Conservation (phyloP, 495 filamentous ascomycete species). For the Letharia lupina region DNA sequence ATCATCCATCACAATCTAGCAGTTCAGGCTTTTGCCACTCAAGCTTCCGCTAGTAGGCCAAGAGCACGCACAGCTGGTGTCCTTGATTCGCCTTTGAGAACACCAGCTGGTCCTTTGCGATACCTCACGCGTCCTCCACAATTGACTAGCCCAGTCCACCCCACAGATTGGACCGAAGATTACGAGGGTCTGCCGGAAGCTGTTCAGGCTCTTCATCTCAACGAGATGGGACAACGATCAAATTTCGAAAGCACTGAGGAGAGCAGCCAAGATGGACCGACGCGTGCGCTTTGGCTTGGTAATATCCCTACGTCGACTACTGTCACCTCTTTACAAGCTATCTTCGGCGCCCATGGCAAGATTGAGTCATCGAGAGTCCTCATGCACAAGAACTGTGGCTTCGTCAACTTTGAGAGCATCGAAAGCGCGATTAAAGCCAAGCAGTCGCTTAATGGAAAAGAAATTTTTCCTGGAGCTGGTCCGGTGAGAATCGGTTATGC, state of each 20-base stretch:
- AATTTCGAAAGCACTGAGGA: slow-evolving; percentile 50
- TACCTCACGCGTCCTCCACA: slow-evolving; percentile 23
- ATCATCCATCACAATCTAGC: slow-evolving; percentile 90
- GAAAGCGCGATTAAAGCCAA: slow-evolving; percentile 87
- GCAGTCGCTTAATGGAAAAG: slow-evolving; percentile 81
- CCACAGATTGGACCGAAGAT: slow-evolving; percentile 36
- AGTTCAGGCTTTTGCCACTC: slow-evolving; percentile 81
- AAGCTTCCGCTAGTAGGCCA: slow-evolving; percentile 72
- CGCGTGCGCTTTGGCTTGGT: slow-evolving; percentile 90
- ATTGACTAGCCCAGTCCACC: slow-evolving; percentile 15
- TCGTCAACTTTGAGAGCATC: slow-evolving; percentile 89
- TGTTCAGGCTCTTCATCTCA: slow-evolving; percentile 69
- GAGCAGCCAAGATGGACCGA: slow-evolving; percentile 77
- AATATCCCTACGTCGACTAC: slow-evolving; percentile 98
- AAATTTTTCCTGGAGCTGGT: slow-evolving; percentile 95
- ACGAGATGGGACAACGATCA: slow-evolving; percentile 45
- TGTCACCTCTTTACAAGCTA: slow-evolving; percentile 81
- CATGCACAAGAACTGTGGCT: slow-evolving; percentile 98
- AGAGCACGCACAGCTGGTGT: slow-evolving; percentile 86
- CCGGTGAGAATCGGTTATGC: slow-evolving; percentile 94
- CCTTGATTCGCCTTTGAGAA: slow-evolving; percentile 70
- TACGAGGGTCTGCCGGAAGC: slow-evolving; percentile 66
- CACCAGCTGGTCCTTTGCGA: slow-evolving; percentile 61
- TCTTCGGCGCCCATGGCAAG: slow-evolving; percentile 83
- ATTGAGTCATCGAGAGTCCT: slow-evolving; percentile 89